Conservation (phyloP, 345 rosid genomes). For the Citrus medica region DNA sequence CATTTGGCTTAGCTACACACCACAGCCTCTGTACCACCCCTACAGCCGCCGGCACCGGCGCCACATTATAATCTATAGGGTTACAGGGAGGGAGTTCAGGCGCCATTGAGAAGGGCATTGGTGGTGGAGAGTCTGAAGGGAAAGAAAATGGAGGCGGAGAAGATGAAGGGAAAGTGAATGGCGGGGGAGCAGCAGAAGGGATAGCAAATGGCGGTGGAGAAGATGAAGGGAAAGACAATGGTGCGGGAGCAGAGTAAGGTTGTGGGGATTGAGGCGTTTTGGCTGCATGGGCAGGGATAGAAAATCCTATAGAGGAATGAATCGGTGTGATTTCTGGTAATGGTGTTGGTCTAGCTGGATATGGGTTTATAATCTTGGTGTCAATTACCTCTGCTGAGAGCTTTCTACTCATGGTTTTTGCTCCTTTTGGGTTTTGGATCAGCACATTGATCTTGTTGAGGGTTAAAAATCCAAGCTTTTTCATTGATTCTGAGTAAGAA, state of each 20-base stretch:
- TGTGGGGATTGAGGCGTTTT: slow-evolving; percentile 34
- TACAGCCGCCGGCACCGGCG: slow-evolving; percentile 26
- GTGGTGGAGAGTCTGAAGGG: slow-evolving; percentile 25
- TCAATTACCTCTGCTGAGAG: slow-evolving; percentile 35
- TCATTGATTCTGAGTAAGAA: slow-evolving; percentile 29
- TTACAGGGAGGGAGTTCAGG: slow-evolving; percentile 51
- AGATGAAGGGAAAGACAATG: neutral
- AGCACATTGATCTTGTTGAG: slow-evolving; percentile 47
- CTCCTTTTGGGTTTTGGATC: slow-evolving; percentile 18
- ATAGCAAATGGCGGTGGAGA: slow-evolving; percentile 24
- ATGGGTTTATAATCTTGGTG: slow-evolving; percentile 27
- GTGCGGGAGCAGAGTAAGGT: neutral
- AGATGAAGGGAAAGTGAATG: neutral
- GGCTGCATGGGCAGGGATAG: slow-evolving; percentile 50
- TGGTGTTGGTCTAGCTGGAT: slow-evolving; percentile 51
- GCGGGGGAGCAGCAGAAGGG: slow-evolving; percentile 11
- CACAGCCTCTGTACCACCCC: slow-evolving; percentile 46
- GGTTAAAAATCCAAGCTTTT: slow-evolving; percentile 40
- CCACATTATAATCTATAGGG: slow-evolving; percentile 16
- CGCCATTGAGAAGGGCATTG: slow-evolving; percentile 25
- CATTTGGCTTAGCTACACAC: slow-evolving; percentile 79
- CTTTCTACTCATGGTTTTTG: slow-evolving; percentile 32
- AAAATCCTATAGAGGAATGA: slow-evolving; percentile 48
- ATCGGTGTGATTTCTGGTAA: slow-evolving; percentile 41
- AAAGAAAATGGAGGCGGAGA: neutral